Percentiles rank a stretch among this genome's conserved stretches.
phyloP scores from a whole-genome alignment of 805 yeast species.

The Lachancea sp. region DNA sequence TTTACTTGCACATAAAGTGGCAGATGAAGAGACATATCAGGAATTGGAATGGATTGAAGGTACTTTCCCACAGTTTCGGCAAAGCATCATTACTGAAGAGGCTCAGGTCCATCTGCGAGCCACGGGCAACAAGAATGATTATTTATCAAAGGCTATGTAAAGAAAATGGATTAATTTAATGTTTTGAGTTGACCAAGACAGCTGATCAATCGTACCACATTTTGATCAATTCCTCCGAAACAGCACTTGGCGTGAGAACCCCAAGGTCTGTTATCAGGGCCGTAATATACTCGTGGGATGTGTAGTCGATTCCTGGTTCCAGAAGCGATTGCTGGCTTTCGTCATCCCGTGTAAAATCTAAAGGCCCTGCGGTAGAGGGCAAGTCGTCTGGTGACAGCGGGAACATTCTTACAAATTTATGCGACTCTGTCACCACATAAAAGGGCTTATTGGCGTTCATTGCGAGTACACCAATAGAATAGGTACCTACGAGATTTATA shows the following conservation, averaged over 20 bases:
- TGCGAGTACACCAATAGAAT: constrained; percentile 90
- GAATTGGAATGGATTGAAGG: constrained; percentile 42
- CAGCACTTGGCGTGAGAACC: constrained; percentile 94
- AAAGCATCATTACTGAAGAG: constrained; percentile 20
- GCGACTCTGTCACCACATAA: constrained; percentile 90
- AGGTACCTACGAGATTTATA: constrained; percentile 90
- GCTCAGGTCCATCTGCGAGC: constrained; percentile 22
- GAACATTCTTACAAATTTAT: constrained; percentile 92
- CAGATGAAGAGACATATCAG: constrained; percentile 51
- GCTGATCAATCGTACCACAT: constrained; percentile 81
- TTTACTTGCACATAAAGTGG: constrained; percentile 51
- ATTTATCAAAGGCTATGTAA: constrained; percentile 23
- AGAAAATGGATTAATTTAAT: no score
- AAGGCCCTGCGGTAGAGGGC: constrained; percentile 49
- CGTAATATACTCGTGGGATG: constrained; percentile 92
- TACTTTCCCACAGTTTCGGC: constrained; percentile 29
- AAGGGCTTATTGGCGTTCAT: constrained; percentile 86
- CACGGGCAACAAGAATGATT: constrained; percentile 22
- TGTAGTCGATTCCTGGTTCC: constrained; percentile 74
- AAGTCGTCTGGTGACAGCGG: constrained; percentile 91
- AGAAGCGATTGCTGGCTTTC: constrained; percentile 28
- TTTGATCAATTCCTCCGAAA: constrained; percentile 94
- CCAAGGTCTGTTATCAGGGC: constrained; percentile 96
- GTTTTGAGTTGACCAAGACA: no score
- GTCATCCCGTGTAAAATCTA: constrained; percentile 38